Evolutionary conservation across 805 yeast species (phyloP).

Genomic region (Kodamaea kakaduensis): DNA sequence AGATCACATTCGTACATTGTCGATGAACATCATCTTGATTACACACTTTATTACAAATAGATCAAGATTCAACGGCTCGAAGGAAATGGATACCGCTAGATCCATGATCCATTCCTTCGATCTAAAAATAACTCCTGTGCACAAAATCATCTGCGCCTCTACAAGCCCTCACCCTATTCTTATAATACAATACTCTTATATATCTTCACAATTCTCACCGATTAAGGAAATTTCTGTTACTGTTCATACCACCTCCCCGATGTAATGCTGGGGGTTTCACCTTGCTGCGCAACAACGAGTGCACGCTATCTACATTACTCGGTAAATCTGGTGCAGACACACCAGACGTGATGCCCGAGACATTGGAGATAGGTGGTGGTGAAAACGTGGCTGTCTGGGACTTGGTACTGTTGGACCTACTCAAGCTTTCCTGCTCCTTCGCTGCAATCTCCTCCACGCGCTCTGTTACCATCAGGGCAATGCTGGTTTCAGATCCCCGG

Average conservation of each 20-base stretch:
- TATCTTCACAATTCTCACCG: neutral
- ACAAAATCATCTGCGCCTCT: neutral
- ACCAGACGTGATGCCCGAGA: slow-evolving; percentile 1
- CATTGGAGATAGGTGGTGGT: slow-evolving; percentile 1
- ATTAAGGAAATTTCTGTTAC: slow-evolving; percentile 11
- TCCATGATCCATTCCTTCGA: too few relatives aligned
- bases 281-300: slow-evolving; percentile 35
- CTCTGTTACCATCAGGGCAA: slow-evolving; percentile 27
- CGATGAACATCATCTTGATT: too few relatives aligned
- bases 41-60: too few relatives aligned
- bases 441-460: slow-evolving; percentile 14
- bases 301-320: slow-evolving; percentile 31
- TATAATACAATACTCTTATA: slow-evolving; percentile 8
- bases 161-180: neutral
- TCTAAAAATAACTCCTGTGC: too few relatives aligned
- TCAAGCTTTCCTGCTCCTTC: slow-evolving; percentile 25
- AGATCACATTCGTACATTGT: too few relatives aligned
- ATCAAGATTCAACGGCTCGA: too few relatives aligned
- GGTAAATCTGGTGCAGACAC: slow-evolving; percentile 6
- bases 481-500: slow-evolving; percentile 32
- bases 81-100: too few relatives aligned
- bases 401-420: slow-evolving; percentile 18
- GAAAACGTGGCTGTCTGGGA: neutral
- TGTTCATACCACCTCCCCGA: slow-evolving; percentile 34
- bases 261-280: slow-evolving; percentile 44